Conservation (phyloP, 2,329 filamentous ascomycete species). For the Arachnomyces sp. region DNA sequence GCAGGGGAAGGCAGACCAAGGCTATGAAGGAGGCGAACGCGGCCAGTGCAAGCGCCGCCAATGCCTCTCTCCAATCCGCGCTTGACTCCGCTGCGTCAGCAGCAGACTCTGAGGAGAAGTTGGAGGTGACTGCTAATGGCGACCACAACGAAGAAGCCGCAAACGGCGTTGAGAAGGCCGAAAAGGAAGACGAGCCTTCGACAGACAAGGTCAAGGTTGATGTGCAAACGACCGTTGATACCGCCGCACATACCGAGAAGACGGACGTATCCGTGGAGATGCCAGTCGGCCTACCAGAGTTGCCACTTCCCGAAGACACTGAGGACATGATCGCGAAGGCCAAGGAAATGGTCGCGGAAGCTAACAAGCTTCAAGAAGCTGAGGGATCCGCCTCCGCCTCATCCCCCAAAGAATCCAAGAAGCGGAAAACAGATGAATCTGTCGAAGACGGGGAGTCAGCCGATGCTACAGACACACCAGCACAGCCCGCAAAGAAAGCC, state of each 20-base stretch:
- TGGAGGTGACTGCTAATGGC: slow-evolving; percentile 15
- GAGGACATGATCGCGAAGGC: slow-evolving; percentile 78
- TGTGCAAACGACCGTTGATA: slow-evolving; percentile 54
- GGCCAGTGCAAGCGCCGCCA: slow-evolving; percentile 41
- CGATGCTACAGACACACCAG: slow-evolving; percentile 24
- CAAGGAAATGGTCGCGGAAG: slow-evolving; percentile 75
- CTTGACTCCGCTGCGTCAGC: slow-evolving; percentile 36
- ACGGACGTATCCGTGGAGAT: slow-evolving; percentile 70
- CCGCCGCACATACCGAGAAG: slow-evolving; percentile 51
- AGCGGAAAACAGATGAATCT: slow-evolving; percentile 68
- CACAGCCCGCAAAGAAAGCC: slow-evolving; percentile 61
- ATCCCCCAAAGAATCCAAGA: slow-evolving; percentile 40
- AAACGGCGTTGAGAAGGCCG: slow-evolving; percentile 17
- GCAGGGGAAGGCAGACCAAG: slow-evolving; percentile 45
- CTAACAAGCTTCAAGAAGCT: slow-evolving; percentile 42
- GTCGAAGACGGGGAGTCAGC: slow-evolving; percentile 40
- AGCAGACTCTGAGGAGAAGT: slow-evolving; percentile 20
- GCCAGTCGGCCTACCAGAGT: slow-evolving; percentile 56
- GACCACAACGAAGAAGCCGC: slow-evolving; percentile 13
- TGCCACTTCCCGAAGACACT: slow-evolving; percentile 68
- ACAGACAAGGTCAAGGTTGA: slow-evolving; percentile 56
- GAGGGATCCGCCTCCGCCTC: slow-evolving; percentile 20
- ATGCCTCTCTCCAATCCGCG: slow-evolving; percentile 40
- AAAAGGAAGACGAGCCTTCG: slow-evolving; percentile 19
- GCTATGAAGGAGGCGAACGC: slow-evolving; percentile 42